phyloP scores from a whole-genome alignment of 352 stramenopile species.

The Pythium guiyangense region DNA sequence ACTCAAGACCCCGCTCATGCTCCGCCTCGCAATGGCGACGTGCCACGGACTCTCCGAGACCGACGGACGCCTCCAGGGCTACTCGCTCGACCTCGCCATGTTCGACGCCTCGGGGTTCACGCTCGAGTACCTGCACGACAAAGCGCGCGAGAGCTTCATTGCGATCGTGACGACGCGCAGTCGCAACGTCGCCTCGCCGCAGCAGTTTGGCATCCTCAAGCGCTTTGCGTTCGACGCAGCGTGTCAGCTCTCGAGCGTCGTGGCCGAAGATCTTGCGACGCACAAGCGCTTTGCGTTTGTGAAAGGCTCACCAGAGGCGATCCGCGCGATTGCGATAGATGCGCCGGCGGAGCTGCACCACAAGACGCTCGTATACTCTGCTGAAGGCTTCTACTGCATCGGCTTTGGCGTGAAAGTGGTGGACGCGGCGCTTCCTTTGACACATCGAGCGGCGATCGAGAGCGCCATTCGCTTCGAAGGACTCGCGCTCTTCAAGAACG shows the following conservation, averaged over 20 bases:
- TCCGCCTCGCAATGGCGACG: conserved; percentile 33
- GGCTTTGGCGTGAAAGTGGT: conserved; percentile 33
- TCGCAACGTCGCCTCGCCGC: background rate
- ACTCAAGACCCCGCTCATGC: conserved; percentile 17
- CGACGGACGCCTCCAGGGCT: conserved; percentile 31
- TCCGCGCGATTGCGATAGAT: conserved; percentile 8
- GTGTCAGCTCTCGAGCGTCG: conserved; percentile 39
- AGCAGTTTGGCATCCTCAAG: conserved; percentile 36
- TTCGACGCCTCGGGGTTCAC: conserved; percentile 31
- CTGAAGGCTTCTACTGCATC: conserved; percentile 66
- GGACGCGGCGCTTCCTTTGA: conserved; percentile 8
- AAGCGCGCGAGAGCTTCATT: conserved; percentile 15
- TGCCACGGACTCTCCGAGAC: conserved; percentile 41
- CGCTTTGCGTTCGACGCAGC: conserved; percentile 46
- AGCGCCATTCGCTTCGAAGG: conserved; percentile 52
- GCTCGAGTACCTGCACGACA: conserved; percentile 26
- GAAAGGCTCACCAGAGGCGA: conserved; percentile 38
- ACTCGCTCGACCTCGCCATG: conserved; percentile 49
- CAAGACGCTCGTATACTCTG: conserved; percentile 23
- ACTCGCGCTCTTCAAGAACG: conserved; percentile 82
- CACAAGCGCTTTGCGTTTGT: conserved; percentile 34
- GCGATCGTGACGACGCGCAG: conserved; percentile 13
- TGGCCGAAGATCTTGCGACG: conserved; percentile 35
- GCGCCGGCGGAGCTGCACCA: conserved; percentile 21
- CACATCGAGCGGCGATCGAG: conserved; percentile 44